Percentiles rank a stretch among this genome's conserved stretches.
phyloP scores from a whole-genome alignment of 2,329 filamentous ascomycete genomes.

The Penicillium brasilianum region DNA sequence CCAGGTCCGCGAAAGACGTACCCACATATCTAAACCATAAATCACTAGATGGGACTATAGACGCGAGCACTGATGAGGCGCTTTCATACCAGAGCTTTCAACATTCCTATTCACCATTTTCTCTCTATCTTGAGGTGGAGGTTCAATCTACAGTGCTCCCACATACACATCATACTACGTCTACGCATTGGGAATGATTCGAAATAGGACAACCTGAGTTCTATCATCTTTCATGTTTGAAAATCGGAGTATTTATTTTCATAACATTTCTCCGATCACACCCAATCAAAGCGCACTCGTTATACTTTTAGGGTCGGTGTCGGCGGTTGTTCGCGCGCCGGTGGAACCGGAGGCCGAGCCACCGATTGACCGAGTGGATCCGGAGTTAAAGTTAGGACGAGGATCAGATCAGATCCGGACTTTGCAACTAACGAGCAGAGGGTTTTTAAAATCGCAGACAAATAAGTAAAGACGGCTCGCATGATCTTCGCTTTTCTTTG shows the following conservation, averaged over 20 bases:
- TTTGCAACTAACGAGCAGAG: not conserved
- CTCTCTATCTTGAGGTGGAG: not conserved
- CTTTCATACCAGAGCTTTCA: not conserved
- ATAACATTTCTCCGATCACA: not conserved
- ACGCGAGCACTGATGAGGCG: not conserved
- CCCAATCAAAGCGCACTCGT: not conserved
- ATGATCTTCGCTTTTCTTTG: not conserved
- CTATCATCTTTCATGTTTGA: not conserved
- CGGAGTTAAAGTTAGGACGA: not conserved
- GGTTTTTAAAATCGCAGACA: not conserved
- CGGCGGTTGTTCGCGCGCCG: not conserved
- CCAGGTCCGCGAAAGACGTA: not conserved
- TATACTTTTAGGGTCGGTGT: not conserved
- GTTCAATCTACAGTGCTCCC: not conserved
- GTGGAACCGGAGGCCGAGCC: conserved; percentile 8
- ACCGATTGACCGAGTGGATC: conserved; percentile 9
- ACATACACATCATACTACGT: not conserved
- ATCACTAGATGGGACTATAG: no score
- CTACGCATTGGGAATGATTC: not conserved
- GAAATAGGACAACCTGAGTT: not conserved
- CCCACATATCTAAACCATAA: not conserved
- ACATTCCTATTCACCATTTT: not conserved
- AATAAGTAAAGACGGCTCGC: not conserved
- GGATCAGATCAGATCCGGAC: not conserved
- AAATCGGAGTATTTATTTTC: not conserved